A percentile compares a stretch with the other conserved stretches of the same genome.
Evolutionary conservation across 768 basidiomycete genomes (phyloP).

Genomic region (Obba rivulosa): DNA sequence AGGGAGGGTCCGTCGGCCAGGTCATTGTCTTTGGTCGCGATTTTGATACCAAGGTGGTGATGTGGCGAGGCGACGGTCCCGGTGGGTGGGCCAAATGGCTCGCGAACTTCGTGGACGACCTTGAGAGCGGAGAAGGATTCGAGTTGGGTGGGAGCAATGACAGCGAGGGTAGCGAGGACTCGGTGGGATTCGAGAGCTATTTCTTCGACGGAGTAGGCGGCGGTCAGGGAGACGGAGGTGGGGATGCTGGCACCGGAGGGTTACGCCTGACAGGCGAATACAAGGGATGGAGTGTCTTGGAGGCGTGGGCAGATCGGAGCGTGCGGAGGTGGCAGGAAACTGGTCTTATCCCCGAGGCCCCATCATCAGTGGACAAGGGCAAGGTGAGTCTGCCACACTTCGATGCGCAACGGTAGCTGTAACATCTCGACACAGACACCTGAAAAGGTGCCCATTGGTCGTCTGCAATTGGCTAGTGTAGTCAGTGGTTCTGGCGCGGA

Average conservation of each 20-base stretch:
- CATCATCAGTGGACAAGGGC: slow-evolving; percentile 32
- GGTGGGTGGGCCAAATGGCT: slow-evolving; percentile 96
- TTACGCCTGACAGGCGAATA: slow-evolving; percentile 81
- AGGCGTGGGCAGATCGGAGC: slow-evolving; percentile 91
- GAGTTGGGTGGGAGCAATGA: slow-evolving; percentile 64
- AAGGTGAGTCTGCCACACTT: slow-evolving; percentile 36
- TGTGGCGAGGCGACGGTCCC: slow-evolving; percentile 87
- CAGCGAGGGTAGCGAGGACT: slow-evolving; percentile 76
- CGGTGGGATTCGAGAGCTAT: slow-evolving; percentile 81
- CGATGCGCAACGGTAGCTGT: neutral
- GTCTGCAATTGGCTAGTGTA: slow-evolving; percentile 2
- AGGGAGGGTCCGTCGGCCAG: slow-evolving; percentile 75
- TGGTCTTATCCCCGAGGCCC: slow-evolving; percentile 53
- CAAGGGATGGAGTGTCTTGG: slow-evolving; percentile 86
- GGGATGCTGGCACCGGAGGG: slow-evolving; percentile 62
- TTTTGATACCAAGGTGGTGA: slow-evolving; percentile 95
- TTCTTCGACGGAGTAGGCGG: slow-evolving; percentile 77
- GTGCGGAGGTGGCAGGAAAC: slow-evolving; percentile 81
- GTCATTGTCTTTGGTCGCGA: slow-evolving; percentile 99
- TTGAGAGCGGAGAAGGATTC: slow-evolving; percentile 86
- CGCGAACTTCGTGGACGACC: slow-evolving; percentile 83
- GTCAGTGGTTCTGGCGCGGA: slow-evolving; percentile 40
- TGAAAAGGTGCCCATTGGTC: slow-evolving; percentile 30
- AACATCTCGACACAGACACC: slow-evolving; percentile 26
- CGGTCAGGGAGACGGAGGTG: slow-evolving; percentile 74